Conservation (phyloP, 345 rosid genomes). For the Crucihimalaya himalaica region DNA sequence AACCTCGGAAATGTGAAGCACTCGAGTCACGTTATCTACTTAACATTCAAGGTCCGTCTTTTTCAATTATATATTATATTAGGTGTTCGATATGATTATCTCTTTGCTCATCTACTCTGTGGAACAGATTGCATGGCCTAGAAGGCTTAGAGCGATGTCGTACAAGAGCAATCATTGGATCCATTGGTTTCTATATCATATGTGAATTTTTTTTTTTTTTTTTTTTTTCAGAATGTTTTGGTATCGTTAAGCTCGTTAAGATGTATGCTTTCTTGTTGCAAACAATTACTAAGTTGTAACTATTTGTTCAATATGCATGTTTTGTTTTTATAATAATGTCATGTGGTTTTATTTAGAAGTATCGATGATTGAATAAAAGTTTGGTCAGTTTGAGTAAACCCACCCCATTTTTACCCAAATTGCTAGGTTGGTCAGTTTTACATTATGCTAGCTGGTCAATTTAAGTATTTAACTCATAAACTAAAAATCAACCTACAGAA, state of each 20-base stretch:
- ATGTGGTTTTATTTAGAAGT: background rate
- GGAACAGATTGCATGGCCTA: constrained; percentile 32
- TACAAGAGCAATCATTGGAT: constrained; percentile 20
- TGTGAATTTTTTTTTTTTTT: background rate
- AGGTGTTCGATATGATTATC: background rate
- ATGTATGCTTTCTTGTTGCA: constrained; percentile 11
- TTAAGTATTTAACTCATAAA: background rate
- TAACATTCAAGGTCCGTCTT: constrained; percentile 45
- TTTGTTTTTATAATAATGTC: background rate
- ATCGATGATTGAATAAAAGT: too few species aligned
- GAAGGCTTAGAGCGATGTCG: constrained; percentile 10
- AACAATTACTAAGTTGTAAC: constrained; percentile 2
- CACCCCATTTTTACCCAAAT: too few species aligned
- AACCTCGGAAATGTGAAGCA: constrained; percentile 37
- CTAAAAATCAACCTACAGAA: background rate
- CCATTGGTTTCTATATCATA: background rate
- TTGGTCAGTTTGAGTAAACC: background rate
- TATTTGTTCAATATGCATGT: background rate
- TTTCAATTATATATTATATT: background rate
- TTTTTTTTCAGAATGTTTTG: constrained; percentile 1
- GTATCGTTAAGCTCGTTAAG: constrained; percentile 9
- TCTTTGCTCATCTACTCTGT: background rate
- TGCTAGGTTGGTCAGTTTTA: too few species aligned
- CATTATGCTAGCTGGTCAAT: background rate
- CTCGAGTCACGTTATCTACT: constrained; percentile 53